phyloP scores from a whole-genome alignment of 2,329 filamentous ascomycete species.

The Fusarium udum region DNA sequence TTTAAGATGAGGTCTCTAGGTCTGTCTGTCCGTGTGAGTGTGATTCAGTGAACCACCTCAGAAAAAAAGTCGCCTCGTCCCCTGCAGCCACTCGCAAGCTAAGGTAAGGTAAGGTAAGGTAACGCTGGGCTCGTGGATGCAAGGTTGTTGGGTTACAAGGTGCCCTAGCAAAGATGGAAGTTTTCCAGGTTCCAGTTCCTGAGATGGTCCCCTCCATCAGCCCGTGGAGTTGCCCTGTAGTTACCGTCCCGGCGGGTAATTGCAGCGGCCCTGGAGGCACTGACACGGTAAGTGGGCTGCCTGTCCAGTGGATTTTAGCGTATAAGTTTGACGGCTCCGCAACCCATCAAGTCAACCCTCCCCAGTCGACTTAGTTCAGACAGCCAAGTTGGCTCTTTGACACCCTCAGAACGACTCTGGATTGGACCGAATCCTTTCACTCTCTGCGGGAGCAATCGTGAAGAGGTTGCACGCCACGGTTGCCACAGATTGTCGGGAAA shows the following conservation, averaged over 20 bases:
- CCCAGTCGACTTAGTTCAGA: background rate
- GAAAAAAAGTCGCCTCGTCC: conserved; percentile 17
- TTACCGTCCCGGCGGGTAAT: conserved; percentile 27
- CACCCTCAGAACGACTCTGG: conserved; percentile 17
- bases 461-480: conserved; percentile 35
- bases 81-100: conserved; percentile 22
- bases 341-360: conserved; percentile 2
- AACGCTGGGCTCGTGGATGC: background rate
- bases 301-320: conserved; percentile 15
- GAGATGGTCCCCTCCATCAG: conserved; percentile 15
- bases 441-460: background rate
- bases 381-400: conserved; percentile 7
- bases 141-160: conserved; percentile 4
- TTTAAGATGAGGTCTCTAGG: conserved; percentile 14
- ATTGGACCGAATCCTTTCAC: conserved; percentile 8
- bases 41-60: conserved; percentile 26
- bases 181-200: conserved; percentile 18
- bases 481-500: conserved; percentile 19
- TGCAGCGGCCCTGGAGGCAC: conserved; percentile 3
- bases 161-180: conserved; percentile 5
- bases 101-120: too few relatives aligned
- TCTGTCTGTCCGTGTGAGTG: background rate
- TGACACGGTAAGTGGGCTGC: background rate
- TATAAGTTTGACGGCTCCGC: conserved; percentile 19
- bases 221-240: conserved; percentile 10